A percentile compares a stretch with the other conserved stretches of the same genome.
Conservation (phyloP, 2,329 filamentous ascomycete species). For the Aspergillus tanneri region DNA sequence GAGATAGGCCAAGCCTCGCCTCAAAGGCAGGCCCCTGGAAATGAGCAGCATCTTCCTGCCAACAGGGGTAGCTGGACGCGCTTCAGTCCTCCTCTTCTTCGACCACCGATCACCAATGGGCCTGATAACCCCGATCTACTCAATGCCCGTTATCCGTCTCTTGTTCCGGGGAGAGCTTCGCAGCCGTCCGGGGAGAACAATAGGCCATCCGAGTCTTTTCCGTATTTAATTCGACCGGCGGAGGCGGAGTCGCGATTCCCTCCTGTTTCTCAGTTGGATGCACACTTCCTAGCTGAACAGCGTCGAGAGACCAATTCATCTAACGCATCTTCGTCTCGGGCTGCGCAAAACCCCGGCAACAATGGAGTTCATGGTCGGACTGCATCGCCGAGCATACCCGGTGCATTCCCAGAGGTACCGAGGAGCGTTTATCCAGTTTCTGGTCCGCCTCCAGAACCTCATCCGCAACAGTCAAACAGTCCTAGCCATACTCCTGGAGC, state of each 20-base stretch:
- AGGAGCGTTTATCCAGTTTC: not conserved
- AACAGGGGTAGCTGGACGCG: conserved; percentile 3
- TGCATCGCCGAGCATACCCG: conserved; percentile 6
- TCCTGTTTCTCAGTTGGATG: conserved; percentile 40
- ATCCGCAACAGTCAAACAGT: not conserved
- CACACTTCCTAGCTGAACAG: conserved; percentile 31
- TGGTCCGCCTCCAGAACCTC: not conserved
- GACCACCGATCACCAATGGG: not conserved
- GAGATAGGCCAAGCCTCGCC: not conserved
- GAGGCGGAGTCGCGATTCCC: conserved; percentile 33
- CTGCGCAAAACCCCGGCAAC: not conserved
- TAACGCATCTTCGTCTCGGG: not conserved
- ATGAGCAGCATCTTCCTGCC: not conserved
- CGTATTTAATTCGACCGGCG: conserved; percentile 21
- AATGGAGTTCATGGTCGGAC: not conserved
- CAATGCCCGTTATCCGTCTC: conserved; percentile 35
- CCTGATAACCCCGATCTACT: conserved; percentile 11
- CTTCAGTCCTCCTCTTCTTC: too few relatives aligned
- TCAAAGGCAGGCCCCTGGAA: too few relatives aligned
- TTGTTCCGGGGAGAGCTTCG: conserved; percentile 23
- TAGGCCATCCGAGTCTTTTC: conserved; percentile 15
- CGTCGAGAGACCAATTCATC: conserved; percentile 9
- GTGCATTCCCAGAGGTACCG: conserved; percentile 11
- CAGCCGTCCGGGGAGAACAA: conserved; percentile 3
- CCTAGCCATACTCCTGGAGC: too few relatives aligned